Conservation (phyloP, 495 filamentous ascomycete genomes). For the Penicillium silybi region DNA sequence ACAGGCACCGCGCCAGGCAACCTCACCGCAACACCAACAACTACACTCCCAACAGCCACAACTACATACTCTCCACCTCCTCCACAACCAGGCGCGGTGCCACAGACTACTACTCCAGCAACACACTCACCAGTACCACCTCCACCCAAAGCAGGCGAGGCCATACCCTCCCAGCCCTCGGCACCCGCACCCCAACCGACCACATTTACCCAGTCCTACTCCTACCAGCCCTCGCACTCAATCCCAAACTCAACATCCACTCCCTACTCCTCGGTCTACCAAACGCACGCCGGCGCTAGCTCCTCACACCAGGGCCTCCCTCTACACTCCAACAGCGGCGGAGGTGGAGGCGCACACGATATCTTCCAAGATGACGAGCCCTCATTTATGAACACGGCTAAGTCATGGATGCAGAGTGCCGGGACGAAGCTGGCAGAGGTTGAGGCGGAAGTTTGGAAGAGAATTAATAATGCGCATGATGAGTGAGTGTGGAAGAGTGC, state of each 20-base stretch:
- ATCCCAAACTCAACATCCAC: constrained; percentile 39
- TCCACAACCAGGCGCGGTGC: constrained; percentile 58
- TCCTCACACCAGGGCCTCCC: constrained; percentile 17
- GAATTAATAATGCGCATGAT: constrained; percentile 52
- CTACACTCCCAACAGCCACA: constrained; percentile 15
- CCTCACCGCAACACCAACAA: constrained; percentile 14
- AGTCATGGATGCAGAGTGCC: constrained; percentile 57
- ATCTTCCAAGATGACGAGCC: constrained; percentile 38
- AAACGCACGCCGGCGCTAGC: constrained; percentile 24
- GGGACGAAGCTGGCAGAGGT: constrained; percentile 59
- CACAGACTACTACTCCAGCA: constrained; percentile 25
- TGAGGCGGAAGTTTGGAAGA: constrained; percentile 69
- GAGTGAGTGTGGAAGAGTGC: constrained; percentile 9
- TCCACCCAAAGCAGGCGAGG: constrained; percentile 51
- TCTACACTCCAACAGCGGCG: constrained; percentile 20
- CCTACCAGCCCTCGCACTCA: constrained; percentile 9
- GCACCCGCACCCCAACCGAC: constrained; percentile 31
- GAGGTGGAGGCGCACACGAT: constrained; percentile 16
- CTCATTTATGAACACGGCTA: constrained; percentile 52
- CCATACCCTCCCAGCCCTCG: constrained; percentile 28
- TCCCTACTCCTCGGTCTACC: constrained; percentile 53
- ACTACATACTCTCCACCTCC: constrained; percentile 40
- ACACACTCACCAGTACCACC: constrained; percentile 39
- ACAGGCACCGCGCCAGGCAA: constrained; percentile 18
- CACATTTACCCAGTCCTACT: constrained; percentile 15